Evolutionary conservation across 2,329 filamentous ascomycete species (phyloP).

Genomic region (Grosmannia huntii): DNA sequence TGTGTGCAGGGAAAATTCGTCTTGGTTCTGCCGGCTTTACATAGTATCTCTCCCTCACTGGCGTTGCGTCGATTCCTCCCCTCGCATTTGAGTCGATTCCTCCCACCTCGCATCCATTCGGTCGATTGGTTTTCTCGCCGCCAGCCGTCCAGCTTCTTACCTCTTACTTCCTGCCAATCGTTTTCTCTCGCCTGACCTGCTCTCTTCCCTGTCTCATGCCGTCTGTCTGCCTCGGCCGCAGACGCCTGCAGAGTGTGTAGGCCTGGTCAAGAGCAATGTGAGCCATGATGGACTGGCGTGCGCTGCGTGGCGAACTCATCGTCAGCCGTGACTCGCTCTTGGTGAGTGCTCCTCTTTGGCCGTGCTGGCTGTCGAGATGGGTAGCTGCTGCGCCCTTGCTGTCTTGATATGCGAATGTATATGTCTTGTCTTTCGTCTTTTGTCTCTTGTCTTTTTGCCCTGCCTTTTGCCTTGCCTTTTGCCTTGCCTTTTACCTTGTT

Average conservation of each 20-base stretch:
- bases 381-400: no score
- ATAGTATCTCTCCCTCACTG: not conserved
- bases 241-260: not conserved
- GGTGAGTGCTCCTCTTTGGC: not conserved
- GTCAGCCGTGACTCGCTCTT: not conserved
- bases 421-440: no score
- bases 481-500: no score
- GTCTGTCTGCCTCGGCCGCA: not conserved
- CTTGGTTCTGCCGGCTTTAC: not conserved
- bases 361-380: no score
- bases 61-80: not conserved
- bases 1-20: not conserved
- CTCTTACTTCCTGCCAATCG: no score
- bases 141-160: no score
- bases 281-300: slow-evolving; percentile 8
- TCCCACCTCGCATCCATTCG: no score
- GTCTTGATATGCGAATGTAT: no score
- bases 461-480: not conserved
- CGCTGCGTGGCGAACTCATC: slow-evolving; percentile 4
- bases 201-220: not conserved
- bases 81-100: no score
- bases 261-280: not conserved
- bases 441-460: not conserved
- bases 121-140: no score
- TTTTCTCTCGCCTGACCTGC: no score